These are phyloP conservation scores for Jamesozyma piceae DNA, from an alignment of 805 yeast genomes.

Conservation along the genomic window DNA sequence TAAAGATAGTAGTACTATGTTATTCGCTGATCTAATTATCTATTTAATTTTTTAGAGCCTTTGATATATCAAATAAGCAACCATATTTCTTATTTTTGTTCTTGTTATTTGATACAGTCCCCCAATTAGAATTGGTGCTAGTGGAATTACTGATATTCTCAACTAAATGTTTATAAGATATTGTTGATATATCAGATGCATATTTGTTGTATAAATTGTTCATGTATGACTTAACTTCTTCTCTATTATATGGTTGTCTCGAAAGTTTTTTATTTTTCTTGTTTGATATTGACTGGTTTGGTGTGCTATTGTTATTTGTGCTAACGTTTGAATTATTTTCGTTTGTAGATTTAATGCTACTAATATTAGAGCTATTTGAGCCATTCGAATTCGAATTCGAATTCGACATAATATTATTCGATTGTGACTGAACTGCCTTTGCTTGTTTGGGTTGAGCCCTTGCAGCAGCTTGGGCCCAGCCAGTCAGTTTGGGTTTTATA, in stretches of 20 bases:
- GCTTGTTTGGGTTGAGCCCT: slow-evolving; percentile 16
- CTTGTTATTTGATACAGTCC: slow-evolving; percentile 20
- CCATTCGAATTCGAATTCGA: no score
- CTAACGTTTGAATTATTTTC: neutral
- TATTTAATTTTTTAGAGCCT: slow-evolving; percentile 14
- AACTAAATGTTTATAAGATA: slow-evolving; percentile 7
- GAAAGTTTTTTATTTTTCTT: slow-evolving; percentile 2
- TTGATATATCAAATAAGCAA: slow-evolving; percentile 22
- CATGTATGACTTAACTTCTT: slow-evolving; percentile 21
- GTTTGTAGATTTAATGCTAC: neutral
- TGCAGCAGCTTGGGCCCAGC: slow-evolving; percentile 30
- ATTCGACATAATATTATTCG: neutral
- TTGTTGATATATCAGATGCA: slow-evolving; percentile 4
- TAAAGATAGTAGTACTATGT: no score
- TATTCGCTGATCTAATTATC: no score
- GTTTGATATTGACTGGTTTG: neutral
- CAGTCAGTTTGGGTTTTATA: slow-evolving; percentile 21
- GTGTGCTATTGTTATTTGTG: slow-evolving; percentile 1
- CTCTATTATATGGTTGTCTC: slow-evolving; percentile 20
- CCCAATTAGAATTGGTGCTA: slow-evolving; percentile 23
- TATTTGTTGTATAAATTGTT: slow-evolving; percentile 9
- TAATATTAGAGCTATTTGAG: no score
- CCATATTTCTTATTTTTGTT: slow-evolving; percentile 26
- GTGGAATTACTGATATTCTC: slow-evolving; percentile 4
- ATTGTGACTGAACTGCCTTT: neutral